Base-by-base conservation (phyloP, 2,329 filamentous ascomycete species). In the Trichoderma sp. region DNA sequence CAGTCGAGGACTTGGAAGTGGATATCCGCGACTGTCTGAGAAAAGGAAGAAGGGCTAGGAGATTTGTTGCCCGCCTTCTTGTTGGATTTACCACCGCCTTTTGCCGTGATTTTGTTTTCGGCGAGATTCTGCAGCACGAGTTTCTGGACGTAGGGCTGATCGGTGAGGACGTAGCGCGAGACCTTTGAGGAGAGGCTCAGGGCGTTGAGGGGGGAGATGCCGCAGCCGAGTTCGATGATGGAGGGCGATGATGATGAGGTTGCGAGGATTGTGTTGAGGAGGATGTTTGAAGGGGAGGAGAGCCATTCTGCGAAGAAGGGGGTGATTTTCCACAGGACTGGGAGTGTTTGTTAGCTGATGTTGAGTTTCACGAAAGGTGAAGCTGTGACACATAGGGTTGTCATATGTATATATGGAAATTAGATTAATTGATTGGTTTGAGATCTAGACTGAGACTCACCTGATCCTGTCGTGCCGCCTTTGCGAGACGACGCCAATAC, bases 301-400 rank as follows among this genome's bases (percentile, higher is more conserved):
- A 98, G 85, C 93, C 93, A 98, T 72, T 88, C 83, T 27, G 94
- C 92, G 76, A 98, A 89, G 56, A 89, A 83, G 10, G 94, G 93
- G 0, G 93, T 95, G 73, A 97, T 91, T 79, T 92, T 94, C 96
- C 96, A 99, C 10, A 98, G 84, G 21, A 97, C 94, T 91, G n/a
- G 27, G 14, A 16, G 47, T 33, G 29, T 21, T 47, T 19, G 21
- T 49, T 27, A 13, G 65, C 55, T 43, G 33, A 14, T 35, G 33
- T 35, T 35, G 11, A 43, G 56, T 59, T 33, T 8, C 53, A 33
- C 19, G 5, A 24, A 8, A 21, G 4, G 16, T n/a, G n/a, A 33
- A 7, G 6, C 43, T 47, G 58, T 49, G 19, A 49, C 58, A 49
- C 58, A 13, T 37, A 24, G 29, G 1, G 5, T 5, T 14, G 21